Conservation (phyloP, 1,284 basidiomycete species). For the Malassezia sympodialis region DNA sequence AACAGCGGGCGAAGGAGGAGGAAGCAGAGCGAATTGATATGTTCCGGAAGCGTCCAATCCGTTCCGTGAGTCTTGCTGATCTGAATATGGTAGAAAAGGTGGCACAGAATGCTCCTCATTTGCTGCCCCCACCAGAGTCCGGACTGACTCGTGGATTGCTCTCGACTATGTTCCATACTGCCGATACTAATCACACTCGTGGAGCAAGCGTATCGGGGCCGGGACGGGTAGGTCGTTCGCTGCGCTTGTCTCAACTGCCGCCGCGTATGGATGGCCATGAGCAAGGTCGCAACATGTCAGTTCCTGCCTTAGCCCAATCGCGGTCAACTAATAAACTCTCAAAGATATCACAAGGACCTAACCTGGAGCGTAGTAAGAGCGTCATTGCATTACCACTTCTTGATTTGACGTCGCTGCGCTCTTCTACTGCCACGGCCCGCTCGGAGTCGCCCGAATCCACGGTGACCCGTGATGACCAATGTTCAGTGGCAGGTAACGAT, state of each 20-base stretch:
- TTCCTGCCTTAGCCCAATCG: not conserved
- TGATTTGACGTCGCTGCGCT: constrained; percentile 51
- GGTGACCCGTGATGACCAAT: not conserved
- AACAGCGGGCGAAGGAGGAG: constrained; percentile 51
- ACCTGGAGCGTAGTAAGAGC: constrained; percentile 58
- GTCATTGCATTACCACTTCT: constrained; percentile 54
- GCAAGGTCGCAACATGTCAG: not conserved
- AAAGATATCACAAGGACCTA: not conserved
- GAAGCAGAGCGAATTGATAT: constrained; percentile 60
- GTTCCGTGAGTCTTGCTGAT: constrained; percentile 41
- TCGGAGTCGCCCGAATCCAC: not conserved
- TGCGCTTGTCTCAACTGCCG: not conserved
- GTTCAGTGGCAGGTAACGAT: not conserved
- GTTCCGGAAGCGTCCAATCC: constrained; percentile 64
- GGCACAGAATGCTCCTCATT: not conserved
- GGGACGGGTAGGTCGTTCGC: not conserved
- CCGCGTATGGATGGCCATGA: not conserved
- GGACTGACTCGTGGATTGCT: constrained; percentile 32
- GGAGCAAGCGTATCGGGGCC: not conserved
- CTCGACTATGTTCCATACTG: constrained; percentile 41
- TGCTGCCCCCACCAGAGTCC: constrained; percentile 15
- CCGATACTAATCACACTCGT: constrained; percentile 16
- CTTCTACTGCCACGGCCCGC: constrained; percentile 42
- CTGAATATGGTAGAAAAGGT: constrained; percentile 8
- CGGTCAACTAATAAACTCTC: not conserved